Evolutionary conservation across 495 filamentous ascomycete genomes (phyloP), one percentile per base, ranked within the genome.

Genomic region (Penicillium bovifimosum): DNA sequence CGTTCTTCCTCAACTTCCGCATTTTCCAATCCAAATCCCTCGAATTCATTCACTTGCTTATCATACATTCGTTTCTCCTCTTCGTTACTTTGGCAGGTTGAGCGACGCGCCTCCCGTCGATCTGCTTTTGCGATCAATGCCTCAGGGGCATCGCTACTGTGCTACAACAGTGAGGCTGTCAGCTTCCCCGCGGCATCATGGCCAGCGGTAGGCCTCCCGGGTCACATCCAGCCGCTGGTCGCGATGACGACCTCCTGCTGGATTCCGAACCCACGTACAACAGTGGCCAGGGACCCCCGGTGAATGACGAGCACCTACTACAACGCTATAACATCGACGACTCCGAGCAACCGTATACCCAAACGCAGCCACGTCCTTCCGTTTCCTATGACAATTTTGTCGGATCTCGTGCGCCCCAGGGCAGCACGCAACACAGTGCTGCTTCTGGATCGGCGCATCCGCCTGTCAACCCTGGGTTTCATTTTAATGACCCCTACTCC

Each of bases 361-460:
- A 81, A 55, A 44, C 56, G 40, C 79, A 81, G 54, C 68, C 83
- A 49, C 87, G 93, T 49, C 87, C 89, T 40, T 96, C 91, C 17
- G 79, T 91, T 41, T 96, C 92, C 29, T 96, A 96, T 67, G 93
- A 97, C 75, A 84, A 91, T 46, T 98, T 97, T 62, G 84, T 98
- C 52, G 95, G 93, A 42, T 81, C 70, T 64, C 76, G 52, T 62
- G 75, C 27, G 68, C 76, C 48, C 64, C 79, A 69, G 69, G 69
- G 53, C 60, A 80, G 55, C 36, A 44, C 58, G 38, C 65, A 70
- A 55, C 36, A 53, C 1, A 26, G 52, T 58, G 52, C n/a, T 31
- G 54, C 57, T 49, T 44, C 59, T 26, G 51, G 52, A 27, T 56
- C 60, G 38, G 60, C 64, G 54, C 63, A 65, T 50, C 54, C 57